Evolutionary conservation across 768 basidiomycete species (phyloP), one percentile per base, ranked within the genome.

Genomic region (Boletus rubescentipes): DNA sequence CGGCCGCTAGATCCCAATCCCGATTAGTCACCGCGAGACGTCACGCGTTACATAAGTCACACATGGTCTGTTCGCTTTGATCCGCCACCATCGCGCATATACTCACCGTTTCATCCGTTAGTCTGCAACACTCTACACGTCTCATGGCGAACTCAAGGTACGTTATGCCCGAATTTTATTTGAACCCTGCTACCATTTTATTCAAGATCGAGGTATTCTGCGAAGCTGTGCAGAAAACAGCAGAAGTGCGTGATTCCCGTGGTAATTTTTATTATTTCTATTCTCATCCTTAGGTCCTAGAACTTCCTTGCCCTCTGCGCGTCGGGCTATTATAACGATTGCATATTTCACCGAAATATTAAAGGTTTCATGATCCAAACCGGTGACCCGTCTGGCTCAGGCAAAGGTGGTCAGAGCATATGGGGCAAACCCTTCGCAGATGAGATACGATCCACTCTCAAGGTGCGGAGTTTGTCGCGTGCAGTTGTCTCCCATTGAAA

Each of bases 231-330:
- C 97, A 97, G 21, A 93, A 93, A 71, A 79, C 94, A 11, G 93
- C 95, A 61, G 96, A 99, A 79, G 95, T 93, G 58, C n/a, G 58
- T 54, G 41, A 47, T 53, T 4, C 26, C 18, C 16, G 36, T 31
- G 18, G 47, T 14, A 38, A 54, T 45, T 37, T n/a, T n/a, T n/a
- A n/a, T n/a, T 31, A 39, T 51, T 2, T 36, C 16, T 23, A 2
- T 45, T 39, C 48, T 46, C 20, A 56, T 54, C 29, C 9, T 6
- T 16, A 11, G 49, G 32, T 26, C 49, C 32, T 63, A 97, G 94
- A 99, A 98, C 72, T 99, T 98, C 66, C 78, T 99, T 14, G 95
- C 93, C 1, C 79, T 98, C 14, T 94, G 92, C 65, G 97, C 93
- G 16, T 89, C 93, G 9, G 87, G 86, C 30, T 87, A 86, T 64